A percentile compares a stretch with the other conserved stretches of the same genome.
These are phyloP conservation scores for Boletus semigastroideus DNA, from an alignment of 1,284 basidiomycete species.

Conservation along the genomic window DNA sequence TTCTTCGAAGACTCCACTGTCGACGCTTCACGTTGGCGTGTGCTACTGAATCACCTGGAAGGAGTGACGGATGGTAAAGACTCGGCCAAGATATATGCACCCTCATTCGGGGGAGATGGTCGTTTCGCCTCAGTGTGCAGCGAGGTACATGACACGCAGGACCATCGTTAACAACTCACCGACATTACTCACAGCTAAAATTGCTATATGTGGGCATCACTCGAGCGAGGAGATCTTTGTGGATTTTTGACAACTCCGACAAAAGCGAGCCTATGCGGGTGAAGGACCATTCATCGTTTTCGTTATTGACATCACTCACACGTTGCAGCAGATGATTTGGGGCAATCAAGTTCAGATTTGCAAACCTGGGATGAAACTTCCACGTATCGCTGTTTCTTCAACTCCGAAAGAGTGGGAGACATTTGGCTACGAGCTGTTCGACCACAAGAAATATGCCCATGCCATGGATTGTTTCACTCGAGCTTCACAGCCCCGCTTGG, in stretches of 20 bases:
- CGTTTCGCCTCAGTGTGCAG: constrained; percentile 59
- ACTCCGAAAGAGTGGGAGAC: constrained; percentile 54
- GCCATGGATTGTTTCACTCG: constrained; percentile 63
- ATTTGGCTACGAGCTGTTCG: constrained; percentile 52
- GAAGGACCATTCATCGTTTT: constrained; percentile 9
- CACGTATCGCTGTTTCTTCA: constrained; percentile 49
- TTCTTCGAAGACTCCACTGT: constrained; percentile 67
- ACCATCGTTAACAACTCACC: background rate
- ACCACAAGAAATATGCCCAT: constrained; percentile 54
- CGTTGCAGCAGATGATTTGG: constrained; percentile 47
- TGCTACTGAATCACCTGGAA: constrained; percentile 50
- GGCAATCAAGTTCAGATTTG: constrained; percentile 44
- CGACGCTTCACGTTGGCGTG: constrained; percentile 54
- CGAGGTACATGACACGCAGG: constrained; percentile 42
- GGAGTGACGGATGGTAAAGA: constrained; percentile 13
- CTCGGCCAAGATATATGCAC: constrained; percentile 33
- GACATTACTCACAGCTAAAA: constrained; percentile 48
- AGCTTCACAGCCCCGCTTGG: constrained; percentile 46
- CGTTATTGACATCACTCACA: background rate
- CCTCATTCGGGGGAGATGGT: constrained; percentile 46
- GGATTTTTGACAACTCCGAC: constrained; percentile 63
- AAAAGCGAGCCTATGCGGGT: constrained; percentile 61
- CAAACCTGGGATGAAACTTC: constrained; percentile 43
- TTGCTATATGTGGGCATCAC: constrained; percentile 71
- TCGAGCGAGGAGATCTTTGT: constrained; percentile 62